Conservation (phyloP, 805 yeast genomes). For the Yarrowia yakushimensis region DNA sequence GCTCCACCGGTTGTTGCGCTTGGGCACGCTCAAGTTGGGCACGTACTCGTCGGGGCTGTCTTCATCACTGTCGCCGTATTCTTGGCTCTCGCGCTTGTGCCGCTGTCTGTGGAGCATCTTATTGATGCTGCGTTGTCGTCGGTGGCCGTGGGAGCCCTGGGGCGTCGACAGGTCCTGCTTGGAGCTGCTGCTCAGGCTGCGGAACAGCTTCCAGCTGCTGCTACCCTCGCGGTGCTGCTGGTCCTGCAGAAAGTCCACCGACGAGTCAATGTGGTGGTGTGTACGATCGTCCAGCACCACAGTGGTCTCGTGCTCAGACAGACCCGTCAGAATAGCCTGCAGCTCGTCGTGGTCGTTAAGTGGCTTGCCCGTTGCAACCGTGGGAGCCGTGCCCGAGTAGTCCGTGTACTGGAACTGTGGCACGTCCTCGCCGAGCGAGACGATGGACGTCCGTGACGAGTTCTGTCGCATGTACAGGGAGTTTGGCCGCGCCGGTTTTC, state of each 20-base stretch:
- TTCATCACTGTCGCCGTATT: neutral
- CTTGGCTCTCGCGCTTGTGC: neutral
- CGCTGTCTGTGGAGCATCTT: constrained; percentile 17
- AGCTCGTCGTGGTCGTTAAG: constrained; percentile 34
- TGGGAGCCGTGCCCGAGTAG: neutral
- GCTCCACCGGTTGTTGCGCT: constrained; percentile 10
- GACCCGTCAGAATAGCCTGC: constrained; percentile 38
- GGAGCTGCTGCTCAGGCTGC: constrained; percentile 6
- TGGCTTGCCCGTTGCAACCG: constrained; percentile 4
- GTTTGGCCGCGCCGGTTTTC: constrained; percentile 26
- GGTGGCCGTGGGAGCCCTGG: neutral
- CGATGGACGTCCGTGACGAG: constrained; percentile 3
- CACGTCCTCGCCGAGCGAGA: neutral
- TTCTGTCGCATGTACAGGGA: constrained; percentile 13
- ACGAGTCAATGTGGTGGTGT: constrained; percentile 36
- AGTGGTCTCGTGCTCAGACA: constrained; percentile 37
- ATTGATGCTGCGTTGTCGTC: neutral
- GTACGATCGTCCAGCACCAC: constrained; percentile 36
- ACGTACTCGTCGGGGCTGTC: neutral
- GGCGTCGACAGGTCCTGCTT: neutral
- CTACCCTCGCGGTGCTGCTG: constrained; percentile 33
- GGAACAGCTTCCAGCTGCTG: constrained; percentile 21
- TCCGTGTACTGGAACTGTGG: constrained; percentile 17
- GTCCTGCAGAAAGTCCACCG: constrained; percentile 39
- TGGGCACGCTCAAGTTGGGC: constrained; percentile 1